Evolutionary conservation across 495 filamentous ascomycete species (phyloP), one percentile per base, ranked within the genome.

Genomic region (Pyrenula massariospora): DNA sequence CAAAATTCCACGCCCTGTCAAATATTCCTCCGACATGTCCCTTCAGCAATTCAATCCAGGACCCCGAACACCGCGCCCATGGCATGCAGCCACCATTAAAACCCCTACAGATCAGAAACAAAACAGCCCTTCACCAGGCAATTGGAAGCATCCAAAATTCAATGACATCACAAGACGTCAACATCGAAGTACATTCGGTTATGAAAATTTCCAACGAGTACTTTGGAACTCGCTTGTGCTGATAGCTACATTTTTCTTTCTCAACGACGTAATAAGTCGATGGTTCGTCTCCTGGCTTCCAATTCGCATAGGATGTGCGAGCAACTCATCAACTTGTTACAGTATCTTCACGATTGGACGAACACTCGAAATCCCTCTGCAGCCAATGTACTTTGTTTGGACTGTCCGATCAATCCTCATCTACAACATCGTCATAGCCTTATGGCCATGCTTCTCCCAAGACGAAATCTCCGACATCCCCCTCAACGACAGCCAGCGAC

Each of bases 381-480:
- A 15, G 31, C 31, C 31, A 15, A 42, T 42, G 15, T 42, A 42
- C 15, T 5, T 15, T 42, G 31, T 42, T 5, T 42, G 31, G 31
- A 15, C 31, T 8, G 31, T 85, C 21, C 85, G 84, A 55, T 60
- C 81, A 12, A 63, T 89, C 48, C 77, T 88, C 25, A 22, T 83
- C 48, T 69, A 74, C 68, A 93, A 91, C 68, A 82, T 92, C 56
- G 57, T 74, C 58, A 58, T 80, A 12, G 83, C 87, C 15, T 61
- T 85, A 36, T 74, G 78, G 22, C 93, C 89, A 12, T 77, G 96
- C 21, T 66, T 88, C 64, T 79, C 82, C 53, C 69, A 76, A 56
- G 91, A 95, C 67, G 81, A 92, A 58, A 77, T 96, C 57, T 74
- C 83, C 60, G 92, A 98, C 67, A 94, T 98, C 52, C 83, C 93